A percentile compares a stretch with the other conserved stretches of the same genome.
Evolutionary conservation across 345 rosid genomes (phyloP).

Genomic region (Citrus reticulata): DNA sequence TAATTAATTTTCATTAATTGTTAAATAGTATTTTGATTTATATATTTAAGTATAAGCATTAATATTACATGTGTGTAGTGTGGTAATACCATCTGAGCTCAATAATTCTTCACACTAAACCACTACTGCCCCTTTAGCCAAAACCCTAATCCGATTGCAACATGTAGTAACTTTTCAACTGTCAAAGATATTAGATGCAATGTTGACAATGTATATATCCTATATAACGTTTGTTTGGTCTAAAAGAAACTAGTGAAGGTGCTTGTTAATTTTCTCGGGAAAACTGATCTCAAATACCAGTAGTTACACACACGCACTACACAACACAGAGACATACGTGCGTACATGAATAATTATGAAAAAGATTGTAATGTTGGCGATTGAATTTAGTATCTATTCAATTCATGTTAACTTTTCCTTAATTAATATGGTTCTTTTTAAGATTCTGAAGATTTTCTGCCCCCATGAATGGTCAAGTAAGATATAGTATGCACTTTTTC

Average conservation of each 20-base stretch:
- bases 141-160: conserved; percentile 9
- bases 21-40: not conserved
- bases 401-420: conserved; percentile 15
- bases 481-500: conserved; percentile 15
- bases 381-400: not conserved
- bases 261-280: not conserved
- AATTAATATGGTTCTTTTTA: conserved; percentile 9
- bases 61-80: not conserved
- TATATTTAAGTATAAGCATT: not conserved
- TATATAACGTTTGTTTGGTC: not conserved
- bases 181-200: not conserved
- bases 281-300: not conserved
- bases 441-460: conserved; percentile 38
- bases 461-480: conserved; percentile 26
- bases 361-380: conserved; percentile 1
- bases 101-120: not conserved
- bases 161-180: not conserved
- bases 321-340: too few relatives aligned
- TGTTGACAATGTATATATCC: not conserved
- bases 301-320: not conserved
- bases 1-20: not conserved
- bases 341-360: conserved; percentile 11
- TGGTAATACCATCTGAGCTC: too few relatives aligned
- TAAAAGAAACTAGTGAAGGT: not conserved
- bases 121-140: not conserved